Evolutionary conservation across 2,329 filamentous ascomycete species (phyloP), one percentile per base, ranked within the genome.

Genomic region (Thielaviopsis punctulata): DNA sequence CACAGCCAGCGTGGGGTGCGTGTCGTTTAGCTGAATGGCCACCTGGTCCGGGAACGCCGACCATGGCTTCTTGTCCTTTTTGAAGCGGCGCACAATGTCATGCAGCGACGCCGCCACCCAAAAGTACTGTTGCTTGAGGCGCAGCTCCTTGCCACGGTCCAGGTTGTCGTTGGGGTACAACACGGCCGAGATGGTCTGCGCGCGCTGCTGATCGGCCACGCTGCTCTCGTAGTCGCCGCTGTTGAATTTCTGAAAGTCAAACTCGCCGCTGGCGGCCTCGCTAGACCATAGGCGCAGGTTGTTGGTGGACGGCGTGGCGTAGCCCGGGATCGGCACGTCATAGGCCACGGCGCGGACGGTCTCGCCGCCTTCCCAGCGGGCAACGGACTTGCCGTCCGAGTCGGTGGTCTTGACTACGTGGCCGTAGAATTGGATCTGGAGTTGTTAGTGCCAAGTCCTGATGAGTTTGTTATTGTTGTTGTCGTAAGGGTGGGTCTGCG

Each of bases 201-300:
- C 92, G 54, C 86, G 84, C 72, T 98, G 92, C 68, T 96, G 88
- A 60, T 98, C 92, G n/a, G 85, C 86, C 39, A 98, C 92, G 12
- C 92, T 93, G 69, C 86, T 92, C 69, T 98, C 92, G 64, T 98
- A 98, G 61, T 98, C 89, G 57, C 92, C 92, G 55, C 76, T 92
- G 70, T 98, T 98, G 80, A 98, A 98, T 66, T 96, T 96, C 63
- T 95, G 90, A 70, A 98, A 98, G 69, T 98, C 90, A 58, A 98
- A 98, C 67, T 98, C 92, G 58, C 92, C 92, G 60, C 86, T 90
- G 45, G 89, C 89, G 44, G 92, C 90, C 69, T 95, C 95, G 73
- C 88, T 95, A 45, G 88, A 95, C 92, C 92, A 98, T 39, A 98
- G 75, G 56, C 92, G 84, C 57, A 98, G 74, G 69, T 98, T 98